phyloP scores from a whole-genome alignment of 192 early-diverging fungal species.

The Umbelopsis ramanniana region DNA sequence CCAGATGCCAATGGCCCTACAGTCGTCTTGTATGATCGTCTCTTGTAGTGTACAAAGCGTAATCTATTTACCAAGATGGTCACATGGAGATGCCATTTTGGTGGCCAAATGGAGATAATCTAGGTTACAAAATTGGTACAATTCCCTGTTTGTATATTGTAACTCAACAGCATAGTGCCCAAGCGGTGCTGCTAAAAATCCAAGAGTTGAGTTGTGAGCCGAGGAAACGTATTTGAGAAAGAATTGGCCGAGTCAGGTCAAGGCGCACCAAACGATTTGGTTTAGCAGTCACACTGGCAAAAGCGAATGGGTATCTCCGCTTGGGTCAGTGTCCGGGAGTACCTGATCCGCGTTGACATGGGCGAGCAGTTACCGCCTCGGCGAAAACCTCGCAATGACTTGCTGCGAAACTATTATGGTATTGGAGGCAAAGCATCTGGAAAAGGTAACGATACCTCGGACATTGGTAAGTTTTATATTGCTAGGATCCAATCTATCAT shows the following conservation, averaged over 20 bases:
- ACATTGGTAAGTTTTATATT: slow-evolving; percentile 59
- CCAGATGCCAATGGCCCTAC: not conserved
- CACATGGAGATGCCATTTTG: not conserved
- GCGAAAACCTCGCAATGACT: slow-evolving; percentile 32
- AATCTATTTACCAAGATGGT: not conserved
- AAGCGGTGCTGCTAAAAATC: not conserved
- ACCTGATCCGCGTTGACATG: not conserved
- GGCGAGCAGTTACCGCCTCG: slow-evolving; percentile 12
- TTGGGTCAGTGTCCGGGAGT: not conserved
- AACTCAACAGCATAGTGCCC: not conserved
- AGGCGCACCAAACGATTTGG: too few relatives aligned
- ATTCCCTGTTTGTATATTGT: not conserved
- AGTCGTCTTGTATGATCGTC: not conserved
- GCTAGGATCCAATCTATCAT: not conserved
- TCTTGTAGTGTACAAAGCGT: not conserved
- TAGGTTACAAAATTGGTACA: not conserved
- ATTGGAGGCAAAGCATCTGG: slow-evolving; percentile 36
- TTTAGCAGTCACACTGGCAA: slow-evolving; percentile 1
- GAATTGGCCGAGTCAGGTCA: not conserved
- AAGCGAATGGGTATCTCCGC: too few relatives aligned
- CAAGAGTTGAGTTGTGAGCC: too few relatives aligned
- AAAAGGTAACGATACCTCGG: slow-evolving; percentile 55
- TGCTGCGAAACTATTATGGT: slow-evolving; percentile 63
- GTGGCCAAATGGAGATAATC: not conserved
- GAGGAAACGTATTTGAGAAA: too few relatives aligned